Evolutionary conservation across 495 filamentous ascomycete genomes (phyloP).

Genomic region (Hyaloscypha bicolor): DNA sequence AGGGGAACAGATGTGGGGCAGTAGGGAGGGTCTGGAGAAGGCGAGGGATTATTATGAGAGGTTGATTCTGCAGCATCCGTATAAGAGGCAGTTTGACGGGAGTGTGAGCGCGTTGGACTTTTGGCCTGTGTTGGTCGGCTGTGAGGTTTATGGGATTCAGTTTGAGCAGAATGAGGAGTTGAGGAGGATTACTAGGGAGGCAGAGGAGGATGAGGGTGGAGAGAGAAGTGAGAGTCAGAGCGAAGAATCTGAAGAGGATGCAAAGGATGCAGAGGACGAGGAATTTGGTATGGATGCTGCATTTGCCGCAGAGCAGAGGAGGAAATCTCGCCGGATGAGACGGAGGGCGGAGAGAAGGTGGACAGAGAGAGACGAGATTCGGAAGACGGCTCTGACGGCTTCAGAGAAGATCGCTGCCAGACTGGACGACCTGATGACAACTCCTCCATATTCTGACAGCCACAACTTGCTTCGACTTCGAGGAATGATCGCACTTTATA

Average conservation of each 20-base stretch:
- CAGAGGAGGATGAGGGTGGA: conserved; percentile 20
- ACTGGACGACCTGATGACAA: conserved; percentile 59
- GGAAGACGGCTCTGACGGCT: conserved; percentile 40
- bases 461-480: conserved; percentile 54
- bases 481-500: conserved; percentile 64
- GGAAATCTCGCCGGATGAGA: not conserved
- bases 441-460: conserved; percentile 63
- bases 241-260: conserved; percentile 3
- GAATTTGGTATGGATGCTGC: conserved; percentile 4
- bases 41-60: conserved; percentile 67
- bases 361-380: conserved; percentile 24
- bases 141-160: conserved; percentile 66
- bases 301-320: conserved; percentile 15
- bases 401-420: conserved; percentile 57
- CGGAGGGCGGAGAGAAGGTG: conserved; percentile 21
- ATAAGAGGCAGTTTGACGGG: conserved; percentile 47
- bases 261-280: conserved; percentile 4
- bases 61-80: conserved; percentile 68
- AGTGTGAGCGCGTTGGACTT: conserved; percentile 56
- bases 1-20: conserved; percentile 31
- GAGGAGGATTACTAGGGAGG: conserved; percentile 17
- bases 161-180: conserved; percentile 44
- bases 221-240: conserved; percentile 13
- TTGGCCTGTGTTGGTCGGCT: conserved; percentile 67
- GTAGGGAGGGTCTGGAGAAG: conserved; percentile 53